Evolutionary conservation across 768 basidiomycete species (phyloP).

Genomic region (Chalciporus chontae): DNA sequence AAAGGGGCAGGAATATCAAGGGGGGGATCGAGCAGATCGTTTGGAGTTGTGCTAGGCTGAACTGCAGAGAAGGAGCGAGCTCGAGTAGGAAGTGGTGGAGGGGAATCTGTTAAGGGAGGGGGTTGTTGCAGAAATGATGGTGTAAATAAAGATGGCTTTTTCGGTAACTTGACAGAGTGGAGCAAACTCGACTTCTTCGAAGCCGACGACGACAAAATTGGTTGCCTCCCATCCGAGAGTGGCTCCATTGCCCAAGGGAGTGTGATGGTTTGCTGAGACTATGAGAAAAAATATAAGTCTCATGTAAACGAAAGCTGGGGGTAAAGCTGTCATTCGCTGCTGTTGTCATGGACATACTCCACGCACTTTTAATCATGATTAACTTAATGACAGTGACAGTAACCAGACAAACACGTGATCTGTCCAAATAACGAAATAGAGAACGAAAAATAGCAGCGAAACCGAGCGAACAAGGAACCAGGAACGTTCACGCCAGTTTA

Average conservation of each 20-base stretch:
- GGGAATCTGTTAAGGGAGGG: slow-evolving; percentile 28
- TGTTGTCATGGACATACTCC: background rate
- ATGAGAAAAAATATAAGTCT: slow-evolving; percentile 5
- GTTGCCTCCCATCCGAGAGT: background rate
- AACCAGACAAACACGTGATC: background rate
- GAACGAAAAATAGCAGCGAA: background rate
- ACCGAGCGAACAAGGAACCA: too few relatives aligned
- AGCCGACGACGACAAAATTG: background rate
- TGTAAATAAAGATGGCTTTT: slow-evolving; percentile 44
- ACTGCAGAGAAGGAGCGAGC: slow-evolving; percentile 16
- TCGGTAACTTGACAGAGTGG: slow-evolving; percentile 36
- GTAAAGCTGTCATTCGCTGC: background rate
- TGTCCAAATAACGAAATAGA: background rate
- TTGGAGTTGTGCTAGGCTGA: background rate
- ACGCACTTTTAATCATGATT: background rate
- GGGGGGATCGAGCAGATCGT: background rate
- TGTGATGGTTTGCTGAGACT: slow-evolving; percentile 1
- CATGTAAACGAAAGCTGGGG: slow-evolving; percentile 1
- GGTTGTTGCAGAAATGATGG: slow-evolving; percentile 45
- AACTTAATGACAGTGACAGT: background rate
- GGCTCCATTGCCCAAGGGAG: slow-evolving; percentile 8
- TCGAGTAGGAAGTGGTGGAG: slow-evolving; percentile 18
- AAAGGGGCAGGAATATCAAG: slow-evolving; percentile 5
- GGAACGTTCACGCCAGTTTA: too few relatives aligned
- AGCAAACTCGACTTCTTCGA: slow-evolving; percentile 7